These are phyloP conservation scores for Xylaria arbuscula DNA, from an alignment of 2,329 filamentous ascomycete species.

Conservation along the genomic window DNA sequence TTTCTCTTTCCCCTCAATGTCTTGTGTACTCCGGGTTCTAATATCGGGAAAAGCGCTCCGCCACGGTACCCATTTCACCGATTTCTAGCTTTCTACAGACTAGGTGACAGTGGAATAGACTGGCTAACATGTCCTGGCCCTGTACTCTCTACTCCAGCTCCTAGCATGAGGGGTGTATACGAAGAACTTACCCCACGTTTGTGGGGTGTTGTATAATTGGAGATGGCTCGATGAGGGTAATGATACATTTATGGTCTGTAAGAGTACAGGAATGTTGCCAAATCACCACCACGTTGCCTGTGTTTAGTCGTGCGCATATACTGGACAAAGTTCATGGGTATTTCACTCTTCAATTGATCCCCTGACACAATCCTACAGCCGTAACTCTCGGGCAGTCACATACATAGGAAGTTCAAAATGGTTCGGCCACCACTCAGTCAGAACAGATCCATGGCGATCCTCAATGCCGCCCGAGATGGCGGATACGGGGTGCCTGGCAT, in stretches of 20 bases:
- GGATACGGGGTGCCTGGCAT: slow-evolving; percentile 70
- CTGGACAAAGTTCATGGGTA: not conserved
- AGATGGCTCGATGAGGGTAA: slow-evolving; percentile 15
- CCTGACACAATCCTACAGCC: not conserved
- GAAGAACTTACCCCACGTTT: slow-evolving; percentile 31
- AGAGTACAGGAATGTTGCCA: slow-evolving; percentile 5
- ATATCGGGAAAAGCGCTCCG: slow-evolving; percentile 17
- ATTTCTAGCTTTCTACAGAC: slow-evolving; percentile 1
- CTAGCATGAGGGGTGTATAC: slow-evolving; percentile 1
- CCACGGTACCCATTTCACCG: slow-evolving; percentile 10
- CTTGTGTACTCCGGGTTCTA: not conserved
- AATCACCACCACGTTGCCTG: not conserved
- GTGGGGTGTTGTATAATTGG: slow-evolving; percentile 27
- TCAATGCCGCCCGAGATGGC: slow-evolving; percentile 65
- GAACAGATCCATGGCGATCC: slow-evolving; percentile 66
- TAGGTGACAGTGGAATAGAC: not conserved
- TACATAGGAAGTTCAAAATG: slow-evolving; percentile 46
- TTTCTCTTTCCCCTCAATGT: slow-evolving; percentile 18
- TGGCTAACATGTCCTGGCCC: not conserved
- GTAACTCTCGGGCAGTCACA: not conserved
- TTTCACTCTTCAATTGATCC: slow-evolving; percentile 4
- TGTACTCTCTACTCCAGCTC: not conserved
- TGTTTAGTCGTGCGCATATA: not conserved
- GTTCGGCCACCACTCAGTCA: slow-evolving; percentile 53
- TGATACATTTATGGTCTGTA: not conserved